Evolutionary conservation across 768 basidiomycete species (phyloP).

Genomic region (Leucosporidium yakuticum): DNA sequence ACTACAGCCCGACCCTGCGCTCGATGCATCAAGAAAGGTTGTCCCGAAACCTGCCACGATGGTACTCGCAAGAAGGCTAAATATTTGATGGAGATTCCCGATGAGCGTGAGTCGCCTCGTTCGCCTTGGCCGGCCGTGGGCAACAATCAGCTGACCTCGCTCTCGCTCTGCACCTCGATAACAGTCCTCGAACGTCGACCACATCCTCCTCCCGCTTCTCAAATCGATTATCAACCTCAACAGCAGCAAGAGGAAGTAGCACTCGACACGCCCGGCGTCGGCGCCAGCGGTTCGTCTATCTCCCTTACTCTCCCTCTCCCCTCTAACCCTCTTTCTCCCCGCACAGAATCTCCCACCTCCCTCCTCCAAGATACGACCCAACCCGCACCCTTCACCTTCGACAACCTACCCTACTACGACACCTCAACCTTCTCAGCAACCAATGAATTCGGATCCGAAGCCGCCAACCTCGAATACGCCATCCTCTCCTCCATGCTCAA

Average conservation of each 20-base stretch:
- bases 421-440: background rate
- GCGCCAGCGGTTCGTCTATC: too few species aligned
- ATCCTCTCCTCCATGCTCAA: slow-evolving; percentile 80
- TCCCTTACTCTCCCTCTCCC: background rate
- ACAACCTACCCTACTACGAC: slow-evolving; percentile 4
- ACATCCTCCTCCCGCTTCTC: background rate
- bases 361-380: too few species aligned
- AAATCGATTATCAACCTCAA: too few species aligned
- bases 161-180: background rate
- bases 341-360: background rate
- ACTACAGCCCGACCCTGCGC: slow-evolving; percentile 93
- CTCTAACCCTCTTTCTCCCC: background rate
- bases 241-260: too few species aligned
- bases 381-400: slow-evolving; percentile 10
- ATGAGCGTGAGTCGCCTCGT: slow-evolving; percentile 59
- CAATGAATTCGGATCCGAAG: slow-evolving; percentile 69
- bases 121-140: background rate
- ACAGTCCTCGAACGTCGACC: slow-evolving; percentile 17
- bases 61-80: slow-evolving; percentile 97
- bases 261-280: too few species aligned
- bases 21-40: slow-evolving; percentile 88
- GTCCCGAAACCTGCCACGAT: slow-evolving; percentile 80
- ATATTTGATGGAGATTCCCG: slow-evolving; percentile 88
- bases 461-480: slow-evolving; percentile 89
- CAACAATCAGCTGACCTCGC: background rate